These are phyloP conservation scores for Raphanus hybrid DNA, from an alignment of 441 rosid species.

Conservation along the genomic window DNA sequence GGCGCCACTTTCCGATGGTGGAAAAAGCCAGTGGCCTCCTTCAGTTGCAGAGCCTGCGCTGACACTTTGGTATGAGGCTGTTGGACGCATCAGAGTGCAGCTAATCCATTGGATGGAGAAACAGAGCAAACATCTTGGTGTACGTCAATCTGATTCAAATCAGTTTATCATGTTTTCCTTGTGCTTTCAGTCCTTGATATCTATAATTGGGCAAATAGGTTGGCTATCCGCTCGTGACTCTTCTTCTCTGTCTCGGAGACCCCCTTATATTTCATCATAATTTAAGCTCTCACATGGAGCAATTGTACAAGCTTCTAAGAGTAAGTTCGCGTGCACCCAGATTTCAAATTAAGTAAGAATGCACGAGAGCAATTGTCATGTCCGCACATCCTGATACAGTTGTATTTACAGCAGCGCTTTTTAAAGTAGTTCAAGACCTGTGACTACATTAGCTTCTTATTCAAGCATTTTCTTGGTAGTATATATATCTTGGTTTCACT, in stretches of 20 bases:
- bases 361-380: slow-evolving; percentile 17
- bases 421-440: slow-evolving; percentile 13
- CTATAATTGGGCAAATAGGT: slow-evolving; percentile 58
- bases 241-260: slow-evolving; percentile 99
- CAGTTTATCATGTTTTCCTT: slow-evolving; percentile 17
- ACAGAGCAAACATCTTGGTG: slow-evolving; percentile 97
- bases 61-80: slow-evolving; percentile 96
- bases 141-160: slow-evolving; percentile 49
- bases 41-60: slow-evolving; percentile 95
- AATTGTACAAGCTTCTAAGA: slow-evolving; percentile 93
- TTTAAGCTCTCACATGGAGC: slow-evolving; percentile 97
- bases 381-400: slow-evolving; percentile 14
- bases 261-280: slow-evolving; percentile 88
- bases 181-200: slow-evolving; percentile 36
- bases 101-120: slow-evolving; percentile 99
- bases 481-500: slow-evolving; percentile 32
- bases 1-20: slow-evolving; percentile 96
- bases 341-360: slow-evolving; percentile 22
- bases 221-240: slow-evolving; percentile 98
- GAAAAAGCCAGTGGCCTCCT: slow-evolving; percentile 99
- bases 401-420: background rate
- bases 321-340: slow-evolving; percentile 56
- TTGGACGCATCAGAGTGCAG: slow-evolving; percentile 86
- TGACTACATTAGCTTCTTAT: slow-evolving; percentile 26
- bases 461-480: slow-evolving; percentile 19